Percentiles rank a stretch among this genome's conserved stretches.
Evolutionary conservation across 139 green algal species (phyloP).

Genomic region (Chlorella sorokiniana): DNA sequence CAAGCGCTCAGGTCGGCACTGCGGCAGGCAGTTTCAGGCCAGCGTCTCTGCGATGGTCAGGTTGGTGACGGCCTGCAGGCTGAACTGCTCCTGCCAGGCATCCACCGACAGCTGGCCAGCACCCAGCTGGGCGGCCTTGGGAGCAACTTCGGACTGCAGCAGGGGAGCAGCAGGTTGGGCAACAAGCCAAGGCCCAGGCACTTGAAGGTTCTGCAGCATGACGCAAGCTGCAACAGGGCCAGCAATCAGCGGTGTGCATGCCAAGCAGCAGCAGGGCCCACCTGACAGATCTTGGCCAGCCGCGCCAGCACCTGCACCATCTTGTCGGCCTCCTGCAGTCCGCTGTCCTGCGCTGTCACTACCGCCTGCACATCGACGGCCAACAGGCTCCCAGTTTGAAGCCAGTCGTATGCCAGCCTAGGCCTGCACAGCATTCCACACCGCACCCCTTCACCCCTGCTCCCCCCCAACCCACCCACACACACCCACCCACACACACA

Average conservation of each 20-base stretch:
- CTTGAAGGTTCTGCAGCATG: no score
- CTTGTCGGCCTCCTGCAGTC: slow-evolving; percentile 16
- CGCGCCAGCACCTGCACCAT: slow-evolving; percentile 24
- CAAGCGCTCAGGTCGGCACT: no score
- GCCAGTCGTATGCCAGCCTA: neutral
- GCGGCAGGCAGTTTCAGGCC: no score
- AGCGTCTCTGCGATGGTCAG: neutral
- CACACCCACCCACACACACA: neutral
- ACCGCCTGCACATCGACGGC: neutral
- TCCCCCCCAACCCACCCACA: neutral
- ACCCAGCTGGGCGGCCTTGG: slow-evolving; percentile 1
- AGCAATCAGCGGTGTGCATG: neutral
- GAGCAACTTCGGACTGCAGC: slow-evolving; percentile 5
- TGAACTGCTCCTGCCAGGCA: slow-evolving; percentile 16
- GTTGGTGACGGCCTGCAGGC: slow-evolving; percentile 5
- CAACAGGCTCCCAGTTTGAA: neutral
- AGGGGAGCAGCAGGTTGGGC: neutral
- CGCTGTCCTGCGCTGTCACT: neutral
- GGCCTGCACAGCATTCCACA: no score
- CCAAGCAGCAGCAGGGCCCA: neutral
- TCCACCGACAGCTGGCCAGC: slow-evolving; percentile 1
- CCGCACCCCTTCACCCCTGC: no score
- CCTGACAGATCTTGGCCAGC: slow-evolving; percentile 25
- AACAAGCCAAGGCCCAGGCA: neutral
- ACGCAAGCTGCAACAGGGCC: neutral